A percentile compares a stretch with the other conserved stretches of the same genome.
Conservation (phyloP, 73 alveolate genomes). For the Tetrahymena borealis region DNA sequence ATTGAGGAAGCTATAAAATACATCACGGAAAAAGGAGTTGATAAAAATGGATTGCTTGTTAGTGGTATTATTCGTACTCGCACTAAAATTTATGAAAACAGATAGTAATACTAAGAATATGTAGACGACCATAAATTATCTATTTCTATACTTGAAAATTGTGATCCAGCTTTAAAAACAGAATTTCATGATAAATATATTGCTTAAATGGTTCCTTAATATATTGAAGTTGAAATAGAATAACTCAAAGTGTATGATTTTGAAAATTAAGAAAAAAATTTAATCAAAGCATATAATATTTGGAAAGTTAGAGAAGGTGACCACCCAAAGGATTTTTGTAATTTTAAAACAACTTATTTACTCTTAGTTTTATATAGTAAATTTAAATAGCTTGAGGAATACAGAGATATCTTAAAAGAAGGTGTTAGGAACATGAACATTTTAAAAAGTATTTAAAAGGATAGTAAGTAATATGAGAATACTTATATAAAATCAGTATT, state of each 20-base stretch:
- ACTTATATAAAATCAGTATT: not conserved
- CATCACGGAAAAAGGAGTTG: not conserved
- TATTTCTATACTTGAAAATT: not conserved
- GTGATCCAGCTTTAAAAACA: not conserved
- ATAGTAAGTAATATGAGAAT: not conserved
- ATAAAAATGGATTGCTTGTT: not conserved
- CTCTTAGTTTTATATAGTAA: not conserved
- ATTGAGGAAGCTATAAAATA: not conserved
- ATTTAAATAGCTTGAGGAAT: not conserved
- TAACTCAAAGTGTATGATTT: not conserved
- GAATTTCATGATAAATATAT: not conserved
- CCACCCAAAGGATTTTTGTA: not conserved
- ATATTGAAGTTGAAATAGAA: not conserved
- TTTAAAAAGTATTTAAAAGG: not conserved
- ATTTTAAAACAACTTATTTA: not conserved
- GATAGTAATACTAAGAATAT: not conserved
- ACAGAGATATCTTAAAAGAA: not conserved
- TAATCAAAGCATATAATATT: not conserved
- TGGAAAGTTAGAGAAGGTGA: not conserved
- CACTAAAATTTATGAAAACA: not conserved
- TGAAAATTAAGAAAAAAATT: not conserved
- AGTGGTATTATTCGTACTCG: not conserved
- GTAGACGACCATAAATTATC: not conserved
- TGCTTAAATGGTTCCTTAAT: not conserved
- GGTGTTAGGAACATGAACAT: not conserved